Evolutionary conservation across 1,284 basidiomycete genomes (phyloP).

Genomic region (Sanghuangporus sanghuang): DNA sequence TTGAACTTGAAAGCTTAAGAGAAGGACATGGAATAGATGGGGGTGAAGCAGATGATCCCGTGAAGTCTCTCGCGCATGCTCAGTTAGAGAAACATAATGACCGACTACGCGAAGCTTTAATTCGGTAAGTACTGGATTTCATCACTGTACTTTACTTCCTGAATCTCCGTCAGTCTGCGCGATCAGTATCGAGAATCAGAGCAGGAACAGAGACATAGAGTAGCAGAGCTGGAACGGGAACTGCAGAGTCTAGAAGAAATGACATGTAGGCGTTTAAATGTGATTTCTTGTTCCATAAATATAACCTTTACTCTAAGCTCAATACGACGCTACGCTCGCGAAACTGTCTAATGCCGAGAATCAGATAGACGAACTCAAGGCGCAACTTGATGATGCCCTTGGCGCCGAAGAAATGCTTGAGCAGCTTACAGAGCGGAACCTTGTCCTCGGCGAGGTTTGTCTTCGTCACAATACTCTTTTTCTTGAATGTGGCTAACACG

Average conservation of each 20-base stretch:
- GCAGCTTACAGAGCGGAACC: conserved; percentile 91
- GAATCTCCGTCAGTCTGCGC: conserved; percentile 52
- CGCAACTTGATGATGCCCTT: conserved; percentile 92
- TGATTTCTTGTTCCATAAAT: conserved; percentile 7
- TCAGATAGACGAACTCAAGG: conserved; percentile 91
- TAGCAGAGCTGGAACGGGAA: conserved; percentile 89
- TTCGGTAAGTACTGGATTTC: conserved; percentile 47
- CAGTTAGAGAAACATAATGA: conserved; percentile 97
- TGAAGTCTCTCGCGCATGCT: conserved; percentile 73
- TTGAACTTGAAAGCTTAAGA: conserved; percentile 79
- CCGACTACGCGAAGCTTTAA: conserved; percentile 88
- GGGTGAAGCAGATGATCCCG: conserved; percentile 38
- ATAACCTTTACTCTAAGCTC: conserved; percentile 39
- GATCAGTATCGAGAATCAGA: conserved; percentile 89
- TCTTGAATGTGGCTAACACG: not conserved
- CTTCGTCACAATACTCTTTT: not conserved
- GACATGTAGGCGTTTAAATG: conserved; percentile 42
- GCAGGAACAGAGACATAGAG: conserved; percentile 74
- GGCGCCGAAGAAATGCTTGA: conserved; percentile 96
- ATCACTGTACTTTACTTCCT: conserved; percentile 13
- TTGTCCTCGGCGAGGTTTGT: conserved; percentile 80
- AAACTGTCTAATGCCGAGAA: conserved; percentile 83
- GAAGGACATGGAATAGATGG: conserved; percentile 36
- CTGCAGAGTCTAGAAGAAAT: conserved; percentile 64
- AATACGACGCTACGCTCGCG: conserved; percentile 74